Conservation (phyloP, 176 grass and related monocot genomes). For the Triticum dicoccoides region DNA sequence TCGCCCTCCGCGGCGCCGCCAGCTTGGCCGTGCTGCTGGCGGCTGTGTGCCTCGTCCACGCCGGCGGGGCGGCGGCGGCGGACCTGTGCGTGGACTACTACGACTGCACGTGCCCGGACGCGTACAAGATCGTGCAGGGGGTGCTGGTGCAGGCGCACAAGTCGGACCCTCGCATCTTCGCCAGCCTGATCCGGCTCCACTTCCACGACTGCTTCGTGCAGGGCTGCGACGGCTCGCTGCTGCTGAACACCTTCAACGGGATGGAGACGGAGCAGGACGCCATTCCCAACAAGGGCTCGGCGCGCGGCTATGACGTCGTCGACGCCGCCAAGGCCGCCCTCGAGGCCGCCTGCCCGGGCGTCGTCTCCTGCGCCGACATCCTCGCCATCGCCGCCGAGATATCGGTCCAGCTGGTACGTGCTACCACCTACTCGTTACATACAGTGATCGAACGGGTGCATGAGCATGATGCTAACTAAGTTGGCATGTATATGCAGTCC, state of each 20-base stretch:
- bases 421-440: background rate
- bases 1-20: too few species aligned
- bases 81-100: slow-evolving; percentile 58
- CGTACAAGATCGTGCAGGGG: slow-evolving; percentile 48
- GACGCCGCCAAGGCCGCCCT: slow-evolving; percentile 63
- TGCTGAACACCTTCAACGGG: slow-evolving; percentile 48
- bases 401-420: slow-evolving; percentile 58
- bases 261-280: slow-evolving; percentile 58
- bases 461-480: background rate
- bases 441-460: background rate
- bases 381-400: slow-evolving; percentile 76
- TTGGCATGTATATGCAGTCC: slow-evolving; percentile 27
- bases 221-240: slow-evolving; percentile 81
- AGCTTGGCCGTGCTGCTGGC: background rate
- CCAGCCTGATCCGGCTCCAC: slow-evolving; percentile 72
- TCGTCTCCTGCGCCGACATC: slow-evolving; percentile 92
- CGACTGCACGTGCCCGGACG: slow-evolving; percentile 50
- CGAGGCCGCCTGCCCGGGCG: slow-evolving; percentile 60
- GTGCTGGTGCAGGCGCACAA: slow-evolving; percentile 52
- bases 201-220: slow-evolving; percentile 96
- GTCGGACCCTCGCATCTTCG: slow-evolving; percentile 56
- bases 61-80: background rate
- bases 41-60: background rate
- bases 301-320: slow-evolving; percentile 56
- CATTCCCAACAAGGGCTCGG: slow-evolving; percentile 49